These are phyloP conservation scores for Pseudogymnoascus sp. DNA, from an alignment of 2,329 filamentous ascomycete species.

Conservation along the genomic window DNA sequence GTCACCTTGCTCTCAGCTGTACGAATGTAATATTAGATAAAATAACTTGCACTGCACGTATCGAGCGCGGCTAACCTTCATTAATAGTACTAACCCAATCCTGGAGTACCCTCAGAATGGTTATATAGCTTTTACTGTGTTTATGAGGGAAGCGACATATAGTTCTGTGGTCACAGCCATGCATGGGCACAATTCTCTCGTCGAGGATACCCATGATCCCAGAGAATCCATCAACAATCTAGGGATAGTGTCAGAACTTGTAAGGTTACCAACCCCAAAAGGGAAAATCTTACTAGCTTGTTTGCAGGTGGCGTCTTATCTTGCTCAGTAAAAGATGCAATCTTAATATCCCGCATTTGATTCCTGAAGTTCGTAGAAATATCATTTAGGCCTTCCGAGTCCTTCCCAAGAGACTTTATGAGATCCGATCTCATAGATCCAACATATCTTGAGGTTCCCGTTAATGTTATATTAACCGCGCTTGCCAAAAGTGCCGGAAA, in stretches of 20 bases:
- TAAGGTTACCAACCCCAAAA: background rate
- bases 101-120: background rate
- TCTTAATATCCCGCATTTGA: conserved; percentile 12
- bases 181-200: conserved; percentile 13
- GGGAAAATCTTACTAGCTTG: background rate
- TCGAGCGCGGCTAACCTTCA: background rate
- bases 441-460: background rate
- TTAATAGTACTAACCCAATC: background rate
- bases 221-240: conserved; percentile 13
- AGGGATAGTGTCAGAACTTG: conserved; percentile 5
- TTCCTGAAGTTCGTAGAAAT: conserved; percentile 19
- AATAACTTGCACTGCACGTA: background rate
- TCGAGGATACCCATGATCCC: conserved; percentile 9
- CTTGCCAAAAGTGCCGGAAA: conserved; percentile 5
- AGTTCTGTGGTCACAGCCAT: conserved; percentile 15
- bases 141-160: conserved; percentile 15
- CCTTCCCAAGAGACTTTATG: conserved; percentile 5
- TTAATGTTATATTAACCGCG: background rate
- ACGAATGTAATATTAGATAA: background rate
- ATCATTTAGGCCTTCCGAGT: conserved; percentile 13
- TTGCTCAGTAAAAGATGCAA: conserved; percentile 18
- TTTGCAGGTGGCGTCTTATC: conserved; percentile 1
- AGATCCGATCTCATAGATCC: conserved; percentile 12
- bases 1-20: background rate
- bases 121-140: background rate